Evolutionary conservation across 495 filamentous ascomycete genomes (phyloP), one percentile per base, ranked within the genome.

Genomic region (Corynascus novoguineensis): DNA sequence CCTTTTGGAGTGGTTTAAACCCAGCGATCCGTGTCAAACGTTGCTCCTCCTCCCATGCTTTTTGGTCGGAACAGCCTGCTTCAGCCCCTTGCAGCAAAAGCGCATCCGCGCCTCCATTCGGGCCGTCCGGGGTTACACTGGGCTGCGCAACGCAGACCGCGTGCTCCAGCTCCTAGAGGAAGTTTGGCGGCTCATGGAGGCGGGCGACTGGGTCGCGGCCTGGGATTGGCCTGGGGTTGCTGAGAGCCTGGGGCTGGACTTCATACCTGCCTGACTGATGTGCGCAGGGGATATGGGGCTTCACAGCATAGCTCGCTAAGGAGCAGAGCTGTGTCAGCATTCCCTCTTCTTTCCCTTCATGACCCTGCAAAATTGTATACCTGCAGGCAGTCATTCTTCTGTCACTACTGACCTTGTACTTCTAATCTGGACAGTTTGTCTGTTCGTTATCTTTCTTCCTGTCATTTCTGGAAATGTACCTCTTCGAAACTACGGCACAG

Each of bases 161-260:
- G 88, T 87, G 11, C 74, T 82, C 47, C 77, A 84, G 55, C 83
- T 95, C 7, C 85, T 96, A n/a, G 78, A 88, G 64, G 80, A 81
- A 50, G 77, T 96, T 7, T 96, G 91, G 91, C 76, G 82, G 45
- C 74, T 89, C 32, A 96, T 96, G 90, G 87, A 88, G 58, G 74
- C 65, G 5, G 85, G 83, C 14, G 80, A 85, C 27, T 89, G 90
- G 71, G 75, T 80, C 32, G 84, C 81, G 48, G 82, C 78, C 28
- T 96, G 91, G 91, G 91, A 96, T 69, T 95, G 90, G 91, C 89
- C 95, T 65, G 82, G 79, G 42, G 86, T 95, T 51, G 89, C 91
- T 40, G 75, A 79, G 34, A 71, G 80, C 22, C 84, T 90, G 78
- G 86, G 84, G 21, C 84, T 89, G 73, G 89, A 95, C 71, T 95